Evolutionary conservation across 352 stramenopile species (phyloP), one percentile per base, ranked within the genome.

Genomic region (Pythium dissotocum): DNA sequence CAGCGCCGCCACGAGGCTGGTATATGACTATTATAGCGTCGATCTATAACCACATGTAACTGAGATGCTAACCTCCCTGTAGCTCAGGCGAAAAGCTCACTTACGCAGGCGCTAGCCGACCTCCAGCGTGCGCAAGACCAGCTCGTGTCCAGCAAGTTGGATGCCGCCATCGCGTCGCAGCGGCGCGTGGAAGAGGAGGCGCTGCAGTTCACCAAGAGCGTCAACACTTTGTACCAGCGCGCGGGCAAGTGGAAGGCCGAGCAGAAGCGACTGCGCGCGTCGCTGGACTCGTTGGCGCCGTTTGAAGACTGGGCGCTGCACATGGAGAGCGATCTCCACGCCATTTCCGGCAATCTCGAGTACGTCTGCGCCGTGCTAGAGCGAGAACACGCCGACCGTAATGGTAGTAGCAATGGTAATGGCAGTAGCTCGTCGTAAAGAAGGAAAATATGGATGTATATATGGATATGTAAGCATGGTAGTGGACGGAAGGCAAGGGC

Each of bases 281-380:
- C 69, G 33, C 70, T 91, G 8, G 66, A 85, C 70, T 77, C 73
- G 13, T 58, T 91, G 46, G 81, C 86, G 56, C 67, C 67, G 28
- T 90, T 91, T 70, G 77, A 77, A 14, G 73, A 80, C 38, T 91
- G 83, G 83, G 81, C 83, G 12, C 67, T 57, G 2, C 46, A 65
- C 21, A 76, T 77, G 0, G 81, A 91, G 58, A 73, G 46, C 13
- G 78, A 87, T 58, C 64, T 91, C 49, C 77, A 81, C 40, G 70
- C 65, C 5, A 79, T 91, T 51, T 78, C 83, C 49, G 78, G 81
- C 14, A 91, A 91, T 38, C 67, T 89, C 28, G 83, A 91, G 65
- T 90, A 91, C 60, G 79, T 91, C 16, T 85, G 71, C 58, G 68
- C 80, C 13, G 83, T 91, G 42, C 72, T 91, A 42, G 81, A 91